phyloP scores from a whole-genome alignment of 2,329 filamentous ascomycete species.

The Fusarium redolens region DNA sequence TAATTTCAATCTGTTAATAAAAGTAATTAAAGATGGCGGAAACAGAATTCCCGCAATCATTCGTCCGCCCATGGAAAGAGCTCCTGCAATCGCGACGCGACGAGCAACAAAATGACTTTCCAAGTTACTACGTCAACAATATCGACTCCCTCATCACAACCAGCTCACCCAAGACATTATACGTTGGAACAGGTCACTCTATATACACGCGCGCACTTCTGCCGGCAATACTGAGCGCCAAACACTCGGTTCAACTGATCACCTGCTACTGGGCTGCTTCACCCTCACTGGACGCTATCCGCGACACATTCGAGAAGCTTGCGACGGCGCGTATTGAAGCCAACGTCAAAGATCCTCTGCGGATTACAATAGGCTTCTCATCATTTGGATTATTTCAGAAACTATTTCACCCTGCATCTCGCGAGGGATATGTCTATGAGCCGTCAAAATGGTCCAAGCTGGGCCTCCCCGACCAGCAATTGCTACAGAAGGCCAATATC shows the following conservation, averaged over 20 bases:
- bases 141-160: slow-evolving; percentile 60
- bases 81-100: slow-evolving; percentile 48
- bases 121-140: slow-evolving; percentile 59
- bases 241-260: slow-evolving; percentile 76
- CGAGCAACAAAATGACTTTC: slow-evolving; percentile 57
- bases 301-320: slow-evolving; percentile 67
- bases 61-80: slow-evolving; percentile 54
- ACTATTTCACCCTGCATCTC: slow-evolving; percentile 75
- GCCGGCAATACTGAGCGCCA: slow-evolving; percentile 70
- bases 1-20: not conserved
- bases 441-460: slow-evolving; percentile 70
- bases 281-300: slow-evolving; percentile 67
- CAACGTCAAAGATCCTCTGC: slow-evolving; percentile 54
- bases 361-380: slow-evolving; percentile 81
- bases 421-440: slow-evolving; percentile 70
- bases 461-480: slow-evolving; percentile 68
- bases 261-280: slow-evolving; percentile 87
- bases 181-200: slow-evolving; percentile 67
- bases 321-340: slow-evolving; percentile 55
- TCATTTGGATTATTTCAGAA: slow-evolving; percentile 79
- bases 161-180: slow-evolving; percentile 60
- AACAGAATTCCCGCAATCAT: slow-evolving; percentile 50
- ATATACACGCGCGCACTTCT: slow-evolving; percentile 67
- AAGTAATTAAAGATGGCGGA: slow-evolving; percentile 9
- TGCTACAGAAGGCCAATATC: slow-evolving; percentile 67